These are phyloP conservation scores for Bruguiera hainesii DNA, from an alignment of 441 rosid genomes.

Conservation along the genomic window DNA sequence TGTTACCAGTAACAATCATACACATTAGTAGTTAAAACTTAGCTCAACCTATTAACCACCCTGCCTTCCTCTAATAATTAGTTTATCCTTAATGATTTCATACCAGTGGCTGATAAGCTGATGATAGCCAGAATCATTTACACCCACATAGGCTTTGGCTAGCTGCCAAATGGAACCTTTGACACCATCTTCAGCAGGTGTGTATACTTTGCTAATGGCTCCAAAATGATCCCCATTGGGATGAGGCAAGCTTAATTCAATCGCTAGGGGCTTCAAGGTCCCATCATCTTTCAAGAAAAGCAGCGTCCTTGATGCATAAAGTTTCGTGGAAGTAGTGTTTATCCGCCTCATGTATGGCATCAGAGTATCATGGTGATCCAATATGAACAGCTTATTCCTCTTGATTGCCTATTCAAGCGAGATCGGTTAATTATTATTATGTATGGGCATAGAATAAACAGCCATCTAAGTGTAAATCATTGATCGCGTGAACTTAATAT, in stretches of 20 bases:
- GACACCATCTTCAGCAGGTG: conserved; percentile 41
- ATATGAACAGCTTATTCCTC: conserved; percentile 40
- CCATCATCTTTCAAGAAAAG: conserved; percentile 46
- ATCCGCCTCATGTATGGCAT: conserved; percentile 49
- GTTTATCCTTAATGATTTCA: not conserved
- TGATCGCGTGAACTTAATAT: not conserved
- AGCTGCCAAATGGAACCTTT: conserved; percentile 72
- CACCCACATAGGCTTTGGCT: conserved; percentile 85
- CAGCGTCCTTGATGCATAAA: conserved; percentile 49
- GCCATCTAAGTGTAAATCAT: not conserved
- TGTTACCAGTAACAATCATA: not conserved
- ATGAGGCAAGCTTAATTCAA: conserved; percentile 46
- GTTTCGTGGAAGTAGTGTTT: conserved; percentile 39
- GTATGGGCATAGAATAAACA: not conserved
- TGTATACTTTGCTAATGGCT: conserved; percentile 37
- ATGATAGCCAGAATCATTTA: conserved; percentile 76
- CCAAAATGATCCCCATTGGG: conserved; percentile 39
- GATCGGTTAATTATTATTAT: not conserved
- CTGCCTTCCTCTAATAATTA: not conserved
- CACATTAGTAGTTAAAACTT: not conserved
- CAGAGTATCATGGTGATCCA: conserved; percentile 52
- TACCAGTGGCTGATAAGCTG: conserved; percentile 73
- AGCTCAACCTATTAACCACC: not conserved
- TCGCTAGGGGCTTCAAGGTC: conserved; percentile 46
- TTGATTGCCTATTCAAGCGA: conserved; percentile 35